phyloP scores from a whole-genome alignment of 495 filamentous ascomycete species.

The Xylaria acuta region DNA sequence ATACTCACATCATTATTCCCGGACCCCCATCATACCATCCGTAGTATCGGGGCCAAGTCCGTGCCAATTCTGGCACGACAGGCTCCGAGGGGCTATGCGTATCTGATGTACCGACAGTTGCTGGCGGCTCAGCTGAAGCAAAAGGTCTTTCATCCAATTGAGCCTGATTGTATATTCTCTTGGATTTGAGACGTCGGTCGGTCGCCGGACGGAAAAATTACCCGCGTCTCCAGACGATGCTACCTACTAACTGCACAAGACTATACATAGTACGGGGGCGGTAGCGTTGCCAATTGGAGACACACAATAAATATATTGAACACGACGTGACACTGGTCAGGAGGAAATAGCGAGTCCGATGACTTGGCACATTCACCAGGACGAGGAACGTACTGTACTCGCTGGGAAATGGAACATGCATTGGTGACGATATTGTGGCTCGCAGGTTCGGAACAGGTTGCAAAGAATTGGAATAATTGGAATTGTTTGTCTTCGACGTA shows the following conservation, averaged over 20 bases:
- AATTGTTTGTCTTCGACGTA: slow-evolving; percentile 15
- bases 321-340: slow-evolving; percentile 4
- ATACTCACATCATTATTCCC: slow-evolving; percentile 15
- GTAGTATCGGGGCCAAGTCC: slow-evolving; percentile 14
- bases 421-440: slow-evolving; percentile 8
- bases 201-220: slow-evolving; percentile 14
- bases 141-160: slow-evolving; percentile 13
- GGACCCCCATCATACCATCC: slow-evolving; percentile 6
- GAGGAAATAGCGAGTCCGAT: not conserved
- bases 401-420: not conserved
- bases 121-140: slow-evolving; percentile 16
- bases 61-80: slow-evolving; percentile 4
- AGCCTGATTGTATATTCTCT: slow-evolving; percentile 16
- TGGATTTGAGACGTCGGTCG: slow-evolving; percentile 6
- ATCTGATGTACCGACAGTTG: slow-evolving; percentile 10
- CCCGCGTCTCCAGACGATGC: slow-evolving; percentile 22
- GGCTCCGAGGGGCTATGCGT: slow-evolving; percentile 5
- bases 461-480: slow-evolving; percentile 23
- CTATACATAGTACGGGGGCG: not conserved
- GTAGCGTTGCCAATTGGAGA: not conserved
- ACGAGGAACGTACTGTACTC: not conserved
- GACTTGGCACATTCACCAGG: slow-evolving; percentile 10
- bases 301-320: slow-evolving; percentile 6
- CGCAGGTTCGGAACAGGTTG: not conserved
- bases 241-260: not conserved